phyloP scores from a whole-genome alignment of 2,329 filamentous ascomycete genomes.

The Fusarium sp. region DNA sequence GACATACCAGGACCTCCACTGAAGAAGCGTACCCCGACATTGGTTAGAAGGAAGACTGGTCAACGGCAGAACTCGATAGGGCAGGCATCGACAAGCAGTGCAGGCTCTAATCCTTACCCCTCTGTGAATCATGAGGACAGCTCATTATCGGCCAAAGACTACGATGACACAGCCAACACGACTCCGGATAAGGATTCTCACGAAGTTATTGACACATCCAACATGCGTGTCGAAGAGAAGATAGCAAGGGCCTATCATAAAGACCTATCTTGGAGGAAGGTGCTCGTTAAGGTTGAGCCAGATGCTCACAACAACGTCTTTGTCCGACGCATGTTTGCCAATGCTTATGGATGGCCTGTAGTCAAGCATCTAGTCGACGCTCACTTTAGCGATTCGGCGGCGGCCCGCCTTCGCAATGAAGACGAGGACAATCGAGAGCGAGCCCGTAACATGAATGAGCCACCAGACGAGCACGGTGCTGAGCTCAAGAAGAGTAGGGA shows the following conservation, averaged over 20 bases:
- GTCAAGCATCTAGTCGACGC: slow-evolving; percentile 94
- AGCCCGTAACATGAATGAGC: slow-evolving; percentile 69
- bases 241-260: slow-evolving; percentile 96
- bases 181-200: slow-evolving; percentile 57
- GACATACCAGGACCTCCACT: slow-evolving; percentile 88
- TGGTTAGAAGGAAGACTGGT: slow-evolving; percentile 51
- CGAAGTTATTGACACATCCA: slow-evolving; percentile 67
- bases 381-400: slow-evolving; percentile 82
- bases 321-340: slow-evolving; percentile 94
- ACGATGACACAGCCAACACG: slow-evolving; percentile 64
- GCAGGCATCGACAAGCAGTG: slow-evolving; percentile 46
- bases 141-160: slow-evolving; percentile 60
- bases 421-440: slow-evolving; percentile 75
- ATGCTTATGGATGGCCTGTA: slow-evolving; percentile 98
- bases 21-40: slow-evolving; percentile 63
- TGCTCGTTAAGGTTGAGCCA: slow-evolving; percentile 92
- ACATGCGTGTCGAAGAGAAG: slow-evolving; percentile 95
- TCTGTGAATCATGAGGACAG: slow-evolving; percentile 58
- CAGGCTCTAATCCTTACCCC: slow-evolving; percentile 52
- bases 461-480: slow-evolving; percentile 71
- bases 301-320: slow-evolving; percentile 99
- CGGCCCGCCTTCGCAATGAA: slow-evolving; percentile 74
- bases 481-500: slow-evolving; percentile 65
- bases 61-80: slow-evolving; percentile 43
- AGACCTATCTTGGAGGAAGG: slow-evolving; percentile 94